These are phyloP conservation scores for Staphylotrichum tortipilum DNA, from an alignment of 495 filamentous ascomycete species.

Conservation along the genomic window DNA sequence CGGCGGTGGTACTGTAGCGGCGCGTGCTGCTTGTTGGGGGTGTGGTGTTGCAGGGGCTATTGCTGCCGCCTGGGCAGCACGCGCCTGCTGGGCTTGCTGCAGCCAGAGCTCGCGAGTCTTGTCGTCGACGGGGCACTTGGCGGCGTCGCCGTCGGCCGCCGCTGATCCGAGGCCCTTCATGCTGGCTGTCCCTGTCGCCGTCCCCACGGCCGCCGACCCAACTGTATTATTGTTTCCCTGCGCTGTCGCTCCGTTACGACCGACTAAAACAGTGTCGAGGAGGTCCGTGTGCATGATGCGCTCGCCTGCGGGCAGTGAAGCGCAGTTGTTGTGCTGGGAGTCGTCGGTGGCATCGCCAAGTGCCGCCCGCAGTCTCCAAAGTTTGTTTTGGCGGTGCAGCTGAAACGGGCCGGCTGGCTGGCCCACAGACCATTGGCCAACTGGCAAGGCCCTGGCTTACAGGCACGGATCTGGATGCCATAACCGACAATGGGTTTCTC, in stretches of 20 bases:
- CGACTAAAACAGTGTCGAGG: slow-evolving; percentile 27
- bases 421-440: not conserved
- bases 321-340: too few species aligned
- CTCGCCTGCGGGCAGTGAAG: too few species aligned
- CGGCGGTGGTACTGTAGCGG: not conserved
- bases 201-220: not conserved
- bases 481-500: too few species aligned
- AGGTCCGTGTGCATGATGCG: slow-evolving; percentile 27
- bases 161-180: slow-evolving; percentile 2
- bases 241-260: slow-evolving; percentile 15
- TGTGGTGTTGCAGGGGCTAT: not conserved
- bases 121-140: slow-evolving; percentile 77
- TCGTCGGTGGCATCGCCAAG: too few species aligned
- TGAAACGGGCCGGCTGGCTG: not conserved
- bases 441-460: not conserved
- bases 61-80: slow-evolving; percentile 9
- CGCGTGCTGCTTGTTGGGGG: slow-evolving; percentile 2
- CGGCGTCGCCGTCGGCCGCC: slow-evolving; percentile 16
- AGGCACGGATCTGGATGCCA: too few species aligned
- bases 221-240: not conserved
- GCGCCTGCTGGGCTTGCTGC: slow-evolving; percentile 29
- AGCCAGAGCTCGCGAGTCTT: slow-evolving; percentile 81
- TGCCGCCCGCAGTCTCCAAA: too few species aligned
- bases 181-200: not conserved
- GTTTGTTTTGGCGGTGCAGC: not conserved